Percentiles rank a stretch among this genome's conserved stretches.
These are phyloP conservation scores for Sporothrix euskadiensis DNA, from an alignment of 2,329 filamentous ascomycete genomes.

Conservation along the genomic window DNA sequence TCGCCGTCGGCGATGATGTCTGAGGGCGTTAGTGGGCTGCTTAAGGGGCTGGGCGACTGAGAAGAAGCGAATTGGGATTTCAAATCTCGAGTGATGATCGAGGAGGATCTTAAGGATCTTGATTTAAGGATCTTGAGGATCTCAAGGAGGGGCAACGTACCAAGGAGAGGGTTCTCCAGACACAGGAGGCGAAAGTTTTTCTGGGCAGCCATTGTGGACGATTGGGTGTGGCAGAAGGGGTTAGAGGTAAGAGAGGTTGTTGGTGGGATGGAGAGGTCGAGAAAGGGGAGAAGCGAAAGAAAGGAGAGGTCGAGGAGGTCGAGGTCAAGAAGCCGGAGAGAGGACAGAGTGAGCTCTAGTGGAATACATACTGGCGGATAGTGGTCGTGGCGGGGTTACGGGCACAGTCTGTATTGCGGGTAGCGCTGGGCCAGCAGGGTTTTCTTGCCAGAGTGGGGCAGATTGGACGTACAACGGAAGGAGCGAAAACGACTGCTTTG, in stretches of 20 bases:
- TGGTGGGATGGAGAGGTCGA: not conserved
- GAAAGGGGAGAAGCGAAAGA: not conserved
- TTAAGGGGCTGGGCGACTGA: not conserved
- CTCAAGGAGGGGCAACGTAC: constrained; percentile 48
- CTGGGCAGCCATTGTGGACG: constrained; percentile 64
- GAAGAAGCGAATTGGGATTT: not conserved
- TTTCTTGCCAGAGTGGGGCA: constrained; percentile 30
- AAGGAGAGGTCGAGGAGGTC: not conserved
- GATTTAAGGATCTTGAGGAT: not conserved
- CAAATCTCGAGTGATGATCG: not conserved
- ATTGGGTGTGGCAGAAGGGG: not conserved
- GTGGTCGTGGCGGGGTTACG: constrained; percentile 28
- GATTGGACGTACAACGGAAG: not conserved
- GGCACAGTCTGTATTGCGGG: not conserved
- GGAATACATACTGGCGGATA: not conserved
- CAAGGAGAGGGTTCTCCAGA: constrained; percentile 96
- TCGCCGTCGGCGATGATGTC: constrained; percentile 90
- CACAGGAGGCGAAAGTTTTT: constrained; percentile 88
- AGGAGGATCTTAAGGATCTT: not conserved
- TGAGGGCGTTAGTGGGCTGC: constrained; percentile 40
- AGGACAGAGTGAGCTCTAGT: not conserved
- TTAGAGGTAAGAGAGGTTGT: not conserved
- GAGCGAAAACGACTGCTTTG: not conserved
- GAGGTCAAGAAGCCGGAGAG: not conserved
- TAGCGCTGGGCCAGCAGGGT: constrained; percentile 28